Evolutionary conservation across 768 basidiomycete genomes (phyloP), one percentile per base, ranked within the genome.

Genomic region (Boletales sp.): DNA sequence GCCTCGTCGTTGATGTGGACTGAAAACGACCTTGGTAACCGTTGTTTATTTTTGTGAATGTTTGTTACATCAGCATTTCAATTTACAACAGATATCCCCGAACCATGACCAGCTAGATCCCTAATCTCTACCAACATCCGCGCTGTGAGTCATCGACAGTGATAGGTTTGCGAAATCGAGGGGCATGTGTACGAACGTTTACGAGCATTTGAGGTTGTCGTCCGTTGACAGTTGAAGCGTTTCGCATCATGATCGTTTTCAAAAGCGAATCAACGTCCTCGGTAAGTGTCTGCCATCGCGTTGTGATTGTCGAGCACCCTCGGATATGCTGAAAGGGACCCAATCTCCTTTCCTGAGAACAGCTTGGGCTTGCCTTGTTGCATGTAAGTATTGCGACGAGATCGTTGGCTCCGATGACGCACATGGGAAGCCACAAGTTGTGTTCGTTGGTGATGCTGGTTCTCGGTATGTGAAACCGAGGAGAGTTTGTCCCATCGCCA

Each of bases 1-100:
- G 82, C 7, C 68, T 92, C 67, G 83, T 89, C 32, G 77, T 79
- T 46, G 84, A 84, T 54, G 77, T 53, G 12, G 67, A 67, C 37
- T 67, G 52, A 67, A 34, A 46, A 40, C 14, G 17, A 41, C 44
- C 46, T 28, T 40, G 41, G 49, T 48, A 25, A 39, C 30, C 35
- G 11, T 49, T 12, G 43, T 32, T 25, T 9, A 31, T 41, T 35
- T 41, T 19, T 44, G 25, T 53, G 41, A 57, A 54, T 17, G 32
- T 36, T 55, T 46, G 40, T 53, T 43, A 45, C 47, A 56, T 39
- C 44, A 33, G 38, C 21, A 17, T 37, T 11, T n/a, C 28, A 32
- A 50, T 43, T 38, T 36, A 19, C 37, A 19, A 30, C 18, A 45
- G 34, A 39, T 52, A 34, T 49, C 12, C 17, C 41, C 40, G 33